A percentile compares a stretch with the other conserved stretches of the same genome.
These are phyloP conservation scores for Kwoniella pini DNA, from an alignment of 768 basidiomycete species.

Conservation along the genomic window DNA sequence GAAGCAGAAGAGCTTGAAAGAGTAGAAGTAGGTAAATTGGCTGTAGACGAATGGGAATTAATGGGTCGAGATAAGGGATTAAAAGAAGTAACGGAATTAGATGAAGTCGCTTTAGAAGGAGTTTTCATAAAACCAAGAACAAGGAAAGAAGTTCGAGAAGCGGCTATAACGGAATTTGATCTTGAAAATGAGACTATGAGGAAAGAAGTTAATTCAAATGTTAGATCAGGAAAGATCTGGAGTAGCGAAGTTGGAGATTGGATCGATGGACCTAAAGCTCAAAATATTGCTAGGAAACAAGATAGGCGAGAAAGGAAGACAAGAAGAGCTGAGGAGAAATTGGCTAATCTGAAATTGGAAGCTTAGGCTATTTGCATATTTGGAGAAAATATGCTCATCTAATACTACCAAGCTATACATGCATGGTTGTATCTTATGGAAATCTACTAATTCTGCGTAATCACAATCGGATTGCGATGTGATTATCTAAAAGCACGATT, in stretches of 20 bases:
- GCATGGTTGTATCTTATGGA: too few relatives aligned
- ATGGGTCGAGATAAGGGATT: conserved; percentile 40
- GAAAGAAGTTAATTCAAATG: conserved; percentile 26
- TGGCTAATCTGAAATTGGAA: conserved; percentile 14
- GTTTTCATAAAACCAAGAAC: conserved; percentile 40
- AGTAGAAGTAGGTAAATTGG: conserved; percentile 19
- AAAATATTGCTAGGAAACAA: conserved; percentile 22
- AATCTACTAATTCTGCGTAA: too few relatives aligned
- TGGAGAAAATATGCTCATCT: too few relatives aligned
- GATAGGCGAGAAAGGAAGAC: conserved; percentile 26
- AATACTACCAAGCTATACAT: too few relatives aligned
- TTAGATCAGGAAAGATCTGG: conserved; percentile 17
- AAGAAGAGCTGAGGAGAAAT: conserved; percentile 23
- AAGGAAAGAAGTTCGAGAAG: conserved; percentile 46
- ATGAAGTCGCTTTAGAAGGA: conserved; percentile 36
- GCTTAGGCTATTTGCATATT: neutral
- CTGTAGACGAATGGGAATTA: conserved; percentile 42
- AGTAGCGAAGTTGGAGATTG: conserved; percentile 19
- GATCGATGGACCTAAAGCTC: conserved; percentile 27
- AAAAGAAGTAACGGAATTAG: conserved; percentile 25
- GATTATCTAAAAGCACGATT: too few relatives aligned
- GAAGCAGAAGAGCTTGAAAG: conserved; percentile 29
- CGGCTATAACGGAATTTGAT: conserved; percentile 41
- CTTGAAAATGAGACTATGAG: conserved; percentile 20
- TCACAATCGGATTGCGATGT: too few relatives aligned